Evolutionary conservation across 331 rosid genomes (phyloP).

Genomic region (Phaseolus coccineus): DNA sequence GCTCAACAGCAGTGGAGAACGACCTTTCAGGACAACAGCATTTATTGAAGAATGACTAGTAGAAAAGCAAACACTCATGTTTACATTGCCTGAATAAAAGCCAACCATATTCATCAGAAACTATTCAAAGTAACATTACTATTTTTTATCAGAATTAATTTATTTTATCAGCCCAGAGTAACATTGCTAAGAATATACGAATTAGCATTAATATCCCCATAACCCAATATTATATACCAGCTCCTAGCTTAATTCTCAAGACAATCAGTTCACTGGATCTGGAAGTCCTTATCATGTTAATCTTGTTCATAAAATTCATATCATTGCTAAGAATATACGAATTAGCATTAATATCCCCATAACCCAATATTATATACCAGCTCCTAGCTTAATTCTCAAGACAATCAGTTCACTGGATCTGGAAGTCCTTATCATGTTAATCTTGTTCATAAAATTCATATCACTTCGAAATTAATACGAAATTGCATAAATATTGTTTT

Average conservation of each 20-base stretch:
- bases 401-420: conserved; percentile 4
- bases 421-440: conserved; percentile 29
- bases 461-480: conserved; percentile 1
- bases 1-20: conserved; percentile 60
- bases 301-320: not conserved
- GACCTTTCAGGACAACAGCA: conserved; percentile 57
- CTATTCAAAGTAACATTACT: conserved; percentile 25
- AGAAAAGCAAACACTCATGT: conserved; percentile 60
- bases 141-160: no score
- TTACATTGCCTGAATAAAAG: conserved; percentile 67
- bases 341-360: conserved; percentile 8
- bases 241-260: conserved; percentile 28
- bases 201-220: conserved; percentile 7
- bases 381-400: conserved; percentile 30
- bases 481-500: conserved; percentile 19
- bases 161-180: no score
- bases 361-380: conserved; percentile 5
- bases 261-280: conserved; percentile 9
- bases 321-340: conserved; percentile 8
- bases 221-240: not conserved
- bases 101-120: conserved; percentile 42
- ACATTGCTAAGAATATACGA: conserved; percentile 4
- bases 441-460: conserved; percentile 36
- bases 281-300: conserved; percentile 28
- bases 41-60: conserved; percentile 54